A percentile compares a stretch with the other conserved stretches of the same genome.
phyloP scores from a whole-genome alignment of 1,139 yeast genomes.

The Groenewaldozyma sp. region DNA sequence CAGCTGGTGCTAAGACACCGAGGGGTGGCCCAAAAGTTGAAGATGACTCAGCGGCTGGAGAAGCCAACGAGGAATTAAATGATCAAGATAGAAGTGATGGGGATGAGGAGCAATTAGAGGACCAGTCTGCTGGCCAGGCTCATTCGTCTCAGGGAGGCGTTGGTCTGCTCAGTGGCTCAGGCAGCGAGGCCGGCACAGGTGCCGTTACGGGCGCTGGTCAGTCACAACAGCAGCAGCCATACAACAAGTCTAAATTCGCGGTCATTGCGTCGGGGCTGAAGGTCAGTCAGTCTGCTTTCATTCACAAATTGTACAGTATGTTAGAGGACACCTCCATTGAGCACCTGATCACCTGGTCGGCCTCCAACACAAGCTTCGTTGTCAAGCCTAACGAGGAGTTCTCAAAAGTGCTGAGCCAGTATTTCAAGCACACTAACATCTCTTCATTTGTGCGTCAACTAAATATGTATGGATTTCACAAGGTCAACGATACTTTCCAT shows the following conservation, averaged over 20 bases:
- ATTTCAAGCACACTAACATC: slow-evolving; percentile 90
- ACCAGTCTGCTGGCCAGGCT: too few relatives aligned
- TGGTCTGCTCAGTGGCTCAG: too few relatives aligned
- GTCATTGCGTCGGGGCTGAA: slow-evolving; percentile 11
- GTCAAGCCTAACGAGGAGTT: slow-evolving; percentile 37
- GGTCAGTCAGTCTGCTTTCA: slow-evolving; percentile 42
- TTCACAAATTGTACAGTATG: slow-evolving; percentile 53
- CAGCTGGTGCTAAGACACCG: not conserved
- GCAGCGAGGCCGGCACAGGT: not conserved
- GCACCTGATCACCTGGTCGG: slow-evolving; percentile 74
- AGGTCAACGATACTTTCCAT: slow-evolving; percentile 41
- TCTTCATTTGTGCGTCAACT: slow-evolving; percentile 92
- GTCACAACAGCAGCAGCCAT: not conserved
- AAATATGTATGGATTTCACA: slow-evolving; percentile 98
- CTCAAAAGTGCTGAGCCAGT: slow-evolving; percentile 64
- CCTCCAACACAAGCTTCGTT: slow-evolving; percentile 39
- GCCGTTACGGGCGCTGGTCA: too few relatives aligned
- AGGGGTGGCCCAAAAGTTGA: not conserved
- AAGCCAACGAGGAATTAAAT: too few relatives aligned
- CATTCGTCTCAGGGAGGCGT: too few relatives aligned
- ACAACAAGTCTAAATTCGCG: slow-evolving; percentile 2
- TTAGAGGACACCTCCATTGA: slow-evolving; percentile 42
- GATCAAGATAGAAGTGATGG: too few relatives aligned
- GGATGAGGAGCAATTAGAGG: too few relatives aligned
- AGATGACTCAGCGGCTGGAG: too few relatives aligned